Conservation (phyloP, 1,139 yeast species). For the Pneumocystis murina region DNA sequence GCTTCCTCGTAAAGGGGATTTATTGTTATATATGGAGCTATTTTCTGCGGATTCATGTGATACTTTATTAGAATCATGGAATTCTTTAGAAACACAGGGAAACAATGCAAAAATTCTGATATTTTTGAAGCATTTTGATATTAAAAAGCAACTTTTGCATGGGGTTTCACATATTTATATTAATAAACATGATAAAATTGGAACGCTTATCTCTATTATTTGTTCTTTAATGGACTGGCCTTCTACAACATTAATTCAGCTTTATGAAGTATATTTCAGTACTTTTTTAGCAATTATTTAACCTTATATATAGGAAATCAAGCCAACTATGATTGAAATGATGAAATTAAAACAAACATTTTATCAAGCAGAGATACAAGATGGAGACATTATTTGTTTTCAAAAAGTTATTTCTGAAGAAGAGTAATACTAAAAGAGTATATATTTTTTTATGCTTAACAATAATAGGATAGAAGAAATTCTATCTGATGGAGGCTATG, state of each 20-base stretch:
- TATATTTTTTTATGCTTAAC: slow-evolving; percentile 18
- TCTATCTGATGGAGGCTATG: slow-evolving; percentile 16
- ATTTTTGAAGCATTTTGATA: slow-evolving; percentile 61
- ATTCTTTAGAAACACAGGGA: slow-evolving; percentile 18
- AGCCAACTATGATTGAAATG: slow-evolving; percentile 45
- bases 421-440: slow-evolving; percentile 16
- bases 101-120: slow-evolving; percentile 32
- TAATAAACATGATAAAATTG: slow-evolving; percentile 35
- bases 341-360: slow-evolving; percentile 33
- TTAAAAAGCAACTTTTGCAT: slow-evolving; percentile 34
- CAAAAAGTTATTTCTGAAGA: slow-evolving; percentile 26
- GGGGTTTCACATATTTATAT: slow-evolving; percentile 56
- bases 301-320: slow-evolving; percentile 34
- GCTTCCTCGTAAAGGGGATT: slow-evolving; percentile 20
- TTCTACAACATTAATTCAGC: slow-evolving; percentile 28
- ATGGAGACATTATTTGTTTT: slow-evolving; percentile 66
- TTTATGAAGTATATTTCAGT: slow-evolving; percentile 32
- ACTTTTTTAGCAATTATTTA: not conserved
- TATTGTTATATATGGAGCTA: slow-evolving; percentile 38
- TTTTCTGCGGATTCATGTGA: slow-evolving; percentile 13
- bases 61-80: slow-evolving; percentile 5
- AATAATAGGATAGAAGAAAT: slow-evolving; percentile 3
- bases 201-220: slow-evolving; percentile 32
- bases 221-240: slow-evolving; percentile 35
- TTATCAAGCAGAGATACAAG: slow-evolving; percentile 49